Percentiles rank a stretch among this genome's conserved stretches.
phyloP scores from a whole-genome alignment of 2,329 filamentous ascomycete genomes.

The Elsinoe necatrix region DNA sequence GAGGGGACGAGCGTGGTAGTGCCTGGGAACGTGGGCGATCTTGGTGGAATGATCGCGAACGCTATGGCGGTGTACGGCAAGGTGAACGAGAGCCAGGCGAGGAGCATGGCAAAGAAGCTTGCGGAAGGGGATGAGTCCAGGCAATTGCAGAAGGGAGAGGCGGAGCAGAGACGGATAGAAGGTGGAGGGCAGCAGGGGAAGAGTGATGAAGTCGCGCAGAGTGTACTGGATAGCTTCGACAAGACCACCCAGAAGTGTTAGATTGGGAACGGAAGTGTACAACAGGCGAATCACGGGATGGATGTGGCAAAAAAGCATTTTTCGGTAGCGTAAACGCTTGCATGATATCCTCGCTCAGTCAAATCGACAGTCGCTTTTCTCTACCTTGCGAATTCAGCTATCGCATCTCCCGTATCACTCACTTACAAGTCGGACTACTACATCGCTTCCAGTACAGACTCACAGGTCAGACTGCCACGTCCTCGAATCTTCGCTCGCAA shows the following conservation, averaged over 20 bases:
- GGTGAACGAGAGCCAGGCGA: constrained; percentile 71
- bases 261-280: neutral
- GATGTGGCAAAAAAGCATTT: neutral
- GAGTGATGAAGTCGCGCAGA: constrained; percentile 26
- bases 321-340: constrained; percentile 2
- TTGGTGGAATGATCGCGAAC: constrained; percentile 92
- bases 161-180: constrained; percentile 12
- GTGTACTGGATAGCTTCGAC: constrained; percentile 35
- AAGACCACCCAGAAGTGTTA: constrained; percentile 31
- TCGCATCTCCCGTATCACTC: too few species aligned
- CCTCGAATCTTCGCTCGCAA: too few species aligned
- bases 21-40: constrained; percentile 92
- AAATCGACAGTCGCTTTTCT: neutral
- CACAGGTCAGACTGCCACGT: too few species aligned
- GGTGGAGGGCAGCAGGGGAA: constrained; percentile 15
- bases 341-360: constrained; percentile 15
- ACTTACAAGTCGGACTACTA: too few species aligned
- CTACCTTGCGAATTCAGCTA: neutral
- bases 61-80: constrained; percentile 94
- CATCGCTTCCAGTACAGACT: too few species aligned
- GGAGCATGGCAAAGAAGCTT: constrained; percentile 50
- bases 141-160: constrained; percentile 16
- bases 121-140: constrained; percentile 17
- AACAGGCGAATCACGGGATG: neutral
- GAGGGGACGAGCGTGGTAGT: constrained; percentile 94